Conservation (phyloP, 352 stramenopile genomes). For the Globisporangium camurandrum region DNA sequence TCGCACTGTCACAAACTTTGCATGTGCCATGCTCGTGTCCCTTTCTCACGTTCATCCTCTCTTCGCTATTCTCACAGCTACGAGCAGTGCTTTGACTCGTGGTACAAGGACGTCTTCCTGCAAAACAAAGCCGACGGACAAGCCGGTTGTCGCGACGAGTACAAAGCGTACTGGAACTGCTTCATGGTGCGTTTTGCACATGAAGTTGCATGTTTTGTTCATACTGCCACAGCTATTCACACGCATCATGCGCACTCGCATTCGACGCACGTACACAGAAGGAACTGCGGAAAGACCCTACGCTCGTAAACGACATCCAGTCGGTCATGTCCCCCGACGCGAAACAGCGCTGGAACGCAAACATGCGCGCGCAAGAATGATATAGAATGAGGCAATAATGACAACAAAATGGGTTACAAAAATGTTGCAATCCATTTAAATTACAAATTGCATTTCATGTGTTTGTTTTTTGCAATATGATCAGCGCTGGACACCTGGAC, state of each 20-base stretch:
- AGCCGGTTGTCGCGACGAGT: conserved; percentile 73
- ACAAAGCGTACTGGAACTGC: conserved; percentile 69
- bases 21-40: too few relatives aligned
- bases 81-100: conserved; percentile 85
- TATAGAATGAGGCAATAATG: not conserved
- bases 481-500: conserved; percentile 49
- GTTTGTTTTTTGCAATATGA: too few relatives aligned
- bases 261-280: conserved; percentile 23
- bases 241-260: not conserved
- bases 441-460: not conserved
- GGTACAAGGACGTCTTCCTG: conserved; percentile 82
- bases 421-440: not conserved
- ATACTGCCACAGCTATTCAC: not conserved
- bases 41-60: too few relatives aligned
- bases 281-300: conserved; percentile 53
- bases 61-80: conserved; percentile 30
- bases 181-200: conserved; percentile 33
- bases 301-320: conserved; percentile 54
- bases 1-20: not conserved
- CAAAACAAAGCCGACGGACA: conserved; percentile 67
- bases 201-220: not conserved
- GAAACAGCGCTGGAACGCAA: conserved; percentile 31
- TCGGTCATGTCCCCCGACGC: conserved; percentile 55
- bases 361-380: conserved; percentile 9
- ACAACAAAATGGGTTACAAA: not conserved